Evolutionary conservation across 495 filamentous ascomycete genomes (phyloP), one percentile per base, ranked within the genome.

Genomic region (Talaromyces nanjingensis): DNA sequence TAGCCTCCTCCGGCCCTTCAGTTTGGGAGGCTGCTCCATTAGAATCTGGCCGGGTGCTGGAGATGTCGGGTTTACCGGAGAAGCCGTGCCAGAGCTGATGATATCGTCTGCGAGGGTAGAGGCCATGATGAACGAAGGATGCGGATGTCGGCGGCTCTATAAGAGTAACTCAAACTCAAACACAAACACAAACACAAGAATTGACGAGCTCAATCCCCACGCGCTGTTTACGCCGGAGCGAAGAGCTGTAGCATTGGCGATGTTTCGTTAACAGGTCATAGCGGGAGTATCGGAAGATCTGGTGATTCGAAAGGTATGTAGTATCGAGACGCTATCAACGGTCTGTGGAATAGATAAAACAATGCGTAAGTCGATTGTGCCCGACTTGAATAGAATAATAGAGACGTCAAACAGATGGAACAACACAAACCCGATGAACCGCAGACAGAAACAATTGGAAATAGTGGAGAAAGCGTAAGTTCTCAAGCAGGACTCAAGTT

Each of bases 1-100:
- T 47, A 98, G 76, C 59, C 87, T 86, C 63, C 87, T 86, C 34
- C 90, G 84, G 24, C 90, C 88, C 72, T 87, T 92, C 56, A 87
- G 79, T 74, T 91, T 94, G 7, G 76, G 74, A 11, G 79, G 77
- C 49, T 74, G 76, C 45, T 87, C 85, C 60, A 81, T 65, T 0
- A 80, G 78, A 20, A 81, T 74, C 69, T 77, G 74, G 4, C 70
- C 74, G 12, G 64, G 18, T 25, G 72, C 69, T 11, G 75, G 24
- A 56, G 53, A 73, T 33, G 64, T 64, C 7, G 74, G 69, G 6
- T 71, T 70, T 34, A 65, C 65, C 7, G 74, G 69, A 7, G 72
- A 70, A 47, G 66, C 65, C 2, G 53, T 49, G 47, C 65, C 73
- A 8, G 76, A 64, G 8, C 70, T 69, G 54, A 66, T 25, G 58